Base-by-base conservation (phyloP, 2,329 filamentous ascomycete species). In the Penicillium sp. region DNA sequence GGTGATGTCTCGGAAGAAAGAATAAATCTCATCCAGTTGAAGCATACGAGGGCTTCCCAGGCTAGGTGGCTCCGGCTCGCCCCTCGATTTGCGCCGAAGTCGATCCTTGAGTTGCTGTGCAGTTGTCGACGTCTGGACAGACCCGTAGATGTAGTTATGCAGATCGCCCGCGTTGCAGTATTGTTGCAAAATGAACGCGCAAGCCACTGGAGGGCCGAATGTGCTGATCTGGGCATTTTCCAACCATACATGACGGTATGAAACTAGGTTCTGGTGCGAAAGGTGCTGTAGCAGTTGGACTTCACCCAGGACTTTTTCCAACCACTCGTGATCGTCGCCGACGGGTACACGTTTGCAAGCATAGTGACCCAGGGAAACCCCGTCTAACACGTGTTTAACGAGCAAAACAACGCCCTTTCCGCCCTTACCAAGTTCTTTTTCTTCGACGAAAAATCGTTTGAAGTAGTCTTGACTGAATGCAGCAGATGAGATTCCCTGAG, bases 331-430 rank as follows among this genome's bases (percentile, higher is more conserved):
- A 66, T 97, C 91, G 67, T 99, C 89, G 13, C 94, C 90, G 3
- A 99, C 94, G 0, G 94, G 95, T 0, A 99, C 92, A 42, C 95
- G 86, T 75, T 99, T 99, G 80, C 94, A 99, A 11, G 94, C 94
- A 73, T 96, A 99, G 60, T 94, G 84, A 1, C 94, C 94, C 1
- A 99, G 80, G 28, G 87, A 84, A 40, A 96, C 93, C 19, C 91
- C 88, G 71, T 97, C 94, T 54, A 99, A 85, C 62, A 96, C 83
- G 75, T 99, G 94, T 55, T 90, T 87, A 9, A 99, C 94, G n/a
- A 97, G 81, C 43, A 99, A 75, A 1, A 99, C 94, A 3, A 99
- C 92, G 0, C 94, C 94, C 70, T 96, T 96, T 3, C 95, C 94
- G 19, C 95, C 94, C 67, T 89, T 85, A 0, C 94, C 94, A 0